Evolutionary conservation across 2,329 filamentous ascomycete species (phyloP), one percentile per base, ranked within the genome.

Genomic region (Neofusicoccum parvum): DNA sequence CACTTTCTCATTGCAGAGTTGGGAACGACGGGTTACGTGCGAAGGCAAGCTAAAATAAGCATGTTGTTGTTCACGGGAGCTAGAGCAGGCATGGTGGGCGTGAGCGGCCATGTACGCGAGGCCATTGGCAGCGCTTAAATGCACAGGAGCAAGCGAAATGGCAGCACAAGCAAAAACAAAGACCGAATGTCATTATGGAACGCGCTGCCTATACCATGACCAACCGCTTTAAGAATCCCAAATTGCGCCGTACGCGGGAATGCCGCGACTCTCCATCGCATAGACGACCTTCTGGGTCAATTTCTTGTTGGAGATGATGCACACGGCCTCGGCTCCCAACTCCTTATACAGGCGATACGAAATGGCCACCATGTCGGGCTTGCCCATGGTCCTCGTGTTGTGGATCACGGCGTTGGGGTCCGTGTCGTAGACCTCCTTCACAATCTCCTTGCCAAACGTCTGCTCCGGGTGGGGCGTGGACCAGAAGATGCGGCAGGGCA

Each of bases 161-260:
- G 27, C 27, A 32, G 27, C 27, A 32, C 27, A 32, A 32, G 27
- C 27, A 32, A 32, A 32, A 32, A 32, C 27, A 32, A 32, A 32
- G 27, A 32, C 5, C 5, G 27, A 32, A 32, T 32, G 5, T 32
- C 27, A 7, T 7, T 32, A 7, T 32, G 6, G 27, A 32, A 32
- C 27, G 27, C 27, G 27, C 5, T 7, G 6, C 5, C 27, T 32
- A 32, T 32, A 32, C 27, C 27, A 32, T 32, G 27, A 32, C 27
- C 27, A 32, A 32, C 27, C 27, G 27, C 27, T 32, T 79, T 73
- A 87, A 50, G 85, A 87, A 76, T 93, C 91, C 79, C 89, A 93
- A 70, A 93, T 91, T 10, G 90, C 88, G 10, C 90, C 91, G 77
- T 85, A 92, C 5, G 89, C 89, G 2, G 86, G 83, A 10, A 92